phyloP scores from a whole-genome alignment of 2,329 filamentous ascomycete genomes.

The Ceratocystis destructans region DNA sequence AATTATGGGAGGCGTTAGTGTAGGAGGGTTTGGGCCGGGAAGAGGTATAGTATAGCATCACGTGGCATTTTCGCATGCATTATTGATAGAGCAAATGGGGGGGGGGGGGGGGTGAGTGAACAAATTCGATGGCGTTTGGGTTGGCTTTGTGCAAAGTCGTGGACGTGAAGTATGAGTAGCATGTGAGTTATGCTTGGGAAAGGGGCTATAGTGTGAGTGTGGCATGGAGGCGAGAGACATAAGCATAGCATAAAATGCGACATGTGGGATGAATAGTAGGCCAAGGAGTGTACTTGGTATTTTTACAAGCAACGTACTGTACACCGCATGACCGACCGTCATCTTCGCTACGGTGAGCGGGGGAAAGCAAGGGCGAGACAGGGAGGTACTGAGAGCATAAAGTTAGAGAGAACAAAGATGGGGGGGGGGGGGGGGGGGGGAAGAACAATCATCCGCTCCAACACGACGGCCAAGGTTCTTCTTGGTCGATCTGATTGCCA shows the following conservation, averaged over 20 bases:
- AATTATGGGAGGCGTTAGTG: not conserved
- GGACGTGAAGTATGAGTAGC: not conserved
- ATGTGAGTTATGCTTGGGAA: not conserved
- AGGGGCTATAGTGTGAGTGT: not conserved
- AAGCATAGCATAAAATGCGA: not conserved
- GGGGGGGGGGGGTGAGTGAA: not conserved
- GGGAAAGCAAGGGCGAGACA: not conserved
- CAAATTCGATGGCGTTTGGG: not conserved
- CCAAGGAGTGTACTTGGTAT: not conserved
- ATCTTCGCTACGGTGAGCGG: not conserved
- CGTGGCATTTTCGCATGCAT: not conserved
- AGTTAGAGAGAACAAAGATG: not conserved
- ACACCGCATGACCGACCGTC: not conserved
- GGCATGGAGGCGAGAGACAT: not conserved
- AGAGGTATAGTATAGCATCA: not conserved
- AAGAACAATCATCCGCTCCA: slow-evolving; percentile 3
- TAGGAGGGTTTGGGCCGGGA: not conserved
- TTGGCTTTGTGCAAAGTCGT: no score
- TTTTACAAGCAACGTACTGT: not conserved
- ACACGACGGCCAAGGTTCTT: not conserved
- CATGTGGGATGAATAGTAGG: no score
- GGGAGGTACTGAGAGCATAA: not conserved
- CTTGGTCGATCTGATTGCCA: not conserved
- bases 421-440: not conserved
- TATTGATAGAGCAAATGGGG: not conserved